phyloP scores from a whole-genome alignment of 2,329 filamentous ascomycete species.

The Colletotrichum plurivorum region DNA sequence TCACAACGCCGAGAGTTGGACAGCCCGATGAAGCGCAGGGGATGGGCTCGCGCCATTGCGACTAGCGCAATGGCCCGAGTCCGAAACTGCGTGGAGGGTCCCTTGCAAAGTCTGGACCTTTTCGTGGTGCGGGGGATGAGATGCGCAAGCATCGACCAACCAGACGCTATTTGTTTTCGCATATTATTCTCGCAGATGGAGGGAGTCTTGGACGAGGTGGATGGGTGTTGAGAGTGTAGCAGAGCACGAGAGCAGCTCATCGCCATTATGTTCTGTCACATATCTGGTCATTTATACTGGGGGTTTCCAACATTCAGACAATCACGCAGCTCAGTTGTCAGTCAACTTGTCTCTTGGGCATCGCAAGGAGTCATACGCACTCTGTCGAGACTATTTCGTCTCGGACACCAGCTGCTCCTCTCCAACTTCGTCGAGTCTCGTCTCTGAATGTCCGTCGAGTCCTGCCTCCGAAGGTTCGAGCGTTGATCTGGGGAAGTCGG shows the following conservation, averaged over 20 bases:
- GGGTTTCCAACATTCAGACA: no score
- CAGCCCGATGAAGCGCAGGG: conserved; percentile 47
- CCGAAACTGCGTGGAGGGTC: conserved; percentile 41
- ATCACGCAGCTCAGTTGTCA: no score
- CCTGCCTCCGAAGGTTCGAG: no score
- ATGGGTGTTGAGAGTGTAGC: not conserved
- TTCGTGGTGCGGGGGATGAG: conserved; percentile 41
- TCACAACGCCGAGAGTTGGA: conserved; percentile 54
- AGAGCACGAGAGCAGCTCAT: not conserved
- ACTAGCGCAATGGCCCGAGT: not conserved
- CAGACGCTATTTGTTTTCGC: conserved; percentile 17
- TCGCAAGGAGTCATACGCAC: no score
- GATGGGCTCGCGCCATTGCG: conserved; percentile 15
- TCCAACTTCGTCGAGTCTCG: no score
- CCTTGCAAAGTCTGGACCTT: conserved; percentile 42
- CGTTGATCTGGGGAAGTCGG: no score
- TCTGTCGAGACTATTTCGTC: no score
- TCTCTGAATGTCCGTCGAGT: no score
- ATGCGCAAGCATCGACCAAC: conserved; percentile 43
- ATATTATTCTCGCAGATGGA: not conserved
- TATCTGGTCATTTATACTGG: no score
- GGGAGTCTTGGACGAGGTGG: not conserved
- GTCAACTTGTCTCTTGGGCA: no score
- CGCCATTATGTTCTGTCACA: no score
- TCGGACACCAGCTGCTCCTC: no score